Evolutionary conservation across 2,329 filamentous ascomycete species (phyloP).

Genomic region (Fusarium paranaense): DNA sequence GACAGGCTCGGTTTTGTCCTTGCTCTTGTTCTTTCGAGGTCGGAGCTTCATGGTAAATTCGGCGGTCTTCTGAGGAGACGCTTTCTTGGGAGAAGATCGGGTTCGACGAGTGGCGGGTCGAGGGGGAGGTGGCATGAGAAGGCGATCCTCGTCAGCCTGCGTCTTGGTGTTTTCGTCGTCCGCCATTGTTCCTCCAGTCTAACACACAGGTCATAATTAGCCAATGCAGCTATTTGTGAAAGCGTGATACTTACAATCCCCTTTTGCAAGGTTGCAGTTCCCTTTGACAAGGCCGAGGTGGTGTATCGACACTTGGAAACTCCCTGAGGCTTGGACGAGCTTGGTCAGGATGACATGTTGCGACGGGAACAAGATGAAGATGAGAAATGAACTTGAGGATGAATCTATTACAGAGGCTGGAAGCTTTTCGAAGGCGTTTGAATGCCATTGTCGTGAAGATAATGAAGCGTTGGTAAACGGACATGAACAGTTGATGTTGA

Average conservation of each 20-base stretch:
- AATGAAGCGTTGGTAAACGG: background rate
- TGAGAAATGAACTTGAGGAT: background rate
- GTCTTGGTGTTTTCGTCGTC: background rate
- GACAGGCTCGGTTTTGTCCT: background rate
- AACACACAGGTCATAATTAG: background rate
- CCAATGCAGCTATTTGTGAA: fast-evolving
- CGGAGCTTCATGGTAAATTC: background rate
- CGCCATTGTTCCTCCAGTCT: background rate
- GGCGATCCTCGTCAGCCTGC: background rate
- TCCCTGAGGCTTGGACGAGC: background rate
- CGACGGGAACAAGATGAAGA: background rate
- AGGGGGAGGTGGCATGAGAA: background rate
- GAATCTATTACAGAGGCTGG: background rate
- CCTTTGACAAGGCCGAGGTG: background rate
- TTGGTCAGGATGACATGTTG: background rate
- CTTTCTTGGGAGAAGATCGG: background rate
- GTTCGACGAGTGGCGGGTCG: background rate
- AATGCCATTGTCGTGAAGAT: background rate
- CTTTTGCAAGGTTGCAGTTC: background rate
- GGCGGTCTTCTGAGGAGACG: background rate
- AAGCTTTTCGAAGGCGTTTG: background rate
- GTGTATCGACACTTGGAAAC: background rate
- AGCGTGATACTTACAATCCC: background rate
- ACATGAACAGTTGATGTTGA: background rate
- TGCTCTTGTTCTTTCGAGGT: background rate